Evolutionary conservation across 257 asterid genomes (phyloP), one percentile per base, ranked within the genome.

Genomic region (Plectranthus barbatus): DNA sequence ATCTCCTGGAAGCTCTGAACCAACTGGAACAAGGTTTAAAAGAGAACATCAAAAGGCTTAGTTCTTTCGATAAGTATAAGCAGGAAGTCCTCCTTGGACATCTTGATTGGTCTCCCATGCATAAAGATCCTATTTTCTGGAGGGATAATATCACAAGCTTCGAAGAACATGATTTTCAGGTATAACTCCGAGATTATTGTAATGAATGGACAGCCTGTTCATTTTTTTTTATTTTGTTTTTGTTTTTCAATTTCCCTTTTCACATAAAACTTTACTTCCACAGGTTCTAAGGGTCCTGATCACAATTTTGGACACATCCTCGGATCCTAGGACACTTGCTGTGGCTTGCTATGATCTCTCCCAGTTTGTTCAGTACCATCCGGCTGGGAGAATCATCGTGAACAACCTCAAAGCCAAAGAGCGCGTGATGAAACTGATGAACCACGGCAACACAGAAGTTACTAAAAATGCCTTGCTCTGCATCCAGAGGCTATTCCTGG

Each of bases 21-120:
- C 92, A 85, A 63, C 82, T 87, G 69, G 97, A 85, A 79, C 81
- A 66, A 74, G 95, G 92, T 34, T 64, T 90, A 76, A 83, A 80
- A 66, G 97, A 74, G 46, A 87, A 73, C 83, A 85, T 87, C 64
- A 87, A 85, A 80, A 77, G 63, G 76, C 81, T 85, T 37, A 87
- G 95, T 72, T 87, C 95, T 58, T 87, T 83, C 2, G 95, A 90
- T 26, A 85, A 80, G 81, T 87, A 85, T 77, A 87, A 90, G 83
- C 92, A 85, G 80, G 95, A 85, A 76, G 87, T 83, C 71, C 86
- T 90, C 60, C 97, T 90, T 41, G 97, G 95, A 57, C 94, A 76
- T 74, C 95, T 90, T 62, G 91, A 90, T 69, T 90, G 97, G 95
- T 76, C 92, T 36, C 95, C 95, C 9, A 87, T 86, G 97, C 97